These are phyloP conservation scores for Alternaria sp. DNA, from an alignment of 2,329 filamentous ascomycete genomes.

Conservation along the genomic window DNA sequence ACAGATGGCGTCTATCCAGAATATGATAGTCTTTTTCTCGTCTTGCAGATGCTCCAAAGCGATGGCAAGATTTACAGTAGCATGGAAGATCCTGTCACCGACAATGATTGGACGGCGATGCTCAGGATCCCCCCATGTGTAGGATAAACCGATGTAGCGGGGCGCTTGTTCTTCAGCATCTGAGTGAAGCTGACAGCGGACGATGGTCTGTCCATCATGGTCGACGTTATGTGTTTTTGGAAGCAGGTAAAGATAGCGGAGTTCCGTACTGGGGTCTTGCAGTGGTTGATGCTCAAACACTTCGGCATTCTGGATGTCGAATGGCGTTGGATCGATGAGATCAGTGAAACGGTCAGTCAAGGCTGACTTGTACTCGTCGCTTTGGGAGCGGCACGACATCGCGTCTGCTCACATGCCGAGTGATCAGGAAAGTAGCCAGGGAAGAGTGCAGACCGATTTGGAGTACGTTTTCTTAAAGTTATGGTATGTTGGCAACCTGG, in stretches of 20 bases:
- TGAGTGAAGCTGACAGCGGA: neutral
- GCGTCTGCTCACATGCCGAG: neutral
- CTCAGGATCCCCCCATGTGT: neutral
- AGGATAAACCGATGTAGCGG: neutral
- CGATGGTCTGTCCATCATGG: neutral
- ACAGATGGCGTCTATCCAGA: neutral
- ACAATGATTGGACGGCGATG: neutral
- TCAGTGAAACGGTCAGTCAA: neutral
- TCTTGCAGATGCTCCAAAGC: neutral
- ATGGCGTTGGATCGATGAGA: neutral
- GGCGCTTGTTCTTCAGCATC: neutral
- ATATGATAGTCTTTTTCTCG: neutral
- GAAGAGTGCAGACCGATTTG: too few relatives aligned
- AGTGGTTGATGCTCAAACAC: neutral
- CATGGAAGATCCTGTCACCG: neutral
- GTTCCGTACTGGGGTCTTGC: neutral
- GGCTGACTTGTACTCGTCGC: neutral
- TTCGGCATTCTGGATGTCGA: neutral
- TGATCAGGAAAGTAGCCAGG: neutral
- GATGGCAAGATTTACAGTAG: neutral
- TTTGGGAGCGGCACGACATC: neutral
- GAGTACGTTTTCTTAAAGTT: neutral
- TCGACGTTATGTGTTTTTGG: neutral
- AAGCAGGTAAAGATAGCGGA: neutral
- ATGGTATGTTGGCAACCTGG: neutral